Evolutionary conservation across 805 yeast genomes (phyloP), one percentile per base, ranked within the genome.

Genomic region (Pachysolen tannophilus): DNA sequence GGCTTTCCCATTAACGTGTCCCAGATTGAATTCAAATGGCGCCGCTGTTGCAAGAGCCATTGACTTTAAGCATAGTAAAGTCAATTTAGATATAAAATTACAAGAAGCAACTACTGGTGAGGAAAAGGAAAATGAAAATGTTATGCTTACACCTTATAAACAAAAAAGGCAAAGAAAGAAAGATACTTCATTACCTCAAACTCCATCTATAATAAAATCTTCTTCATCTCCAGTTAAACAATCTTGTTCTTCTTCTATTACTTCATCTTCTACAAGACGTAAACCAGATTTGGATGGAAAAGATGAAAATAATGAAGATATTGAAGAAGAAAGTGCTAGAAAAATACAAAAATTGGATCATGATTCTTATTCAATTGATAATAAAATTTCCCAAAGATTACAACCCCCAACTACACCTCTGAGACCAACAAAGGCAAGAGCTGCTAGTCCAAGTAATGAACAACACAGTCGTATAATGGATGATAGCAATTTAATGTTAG

Each of bases 1-100:
- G 14, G 44, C 58, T 29, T 42, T 34, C 8, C 58, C 61, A 3
- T 39, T 52, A 33, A 56, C 61, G 9, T 53, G 53, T 14, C 60
- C 62, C 21, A 49, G 61, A 34, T 30, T 37, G 28, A 26, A 26
- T 5, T 28, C 30, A 13, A 24, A 30, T 20, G n/a, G n/a, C n/a
- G n/a, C n/a, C n/a, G n/a, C n/a, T n/a, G n/a, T n/a, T n/a, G n/a
- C n/a, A n/a, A n/a, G n/a, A n/a, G n/a, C n/a, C n/a, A n/a, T n/a
- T n/a, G n/a, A n/a, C n/a, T n/a, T n/a, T n/a, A n/a, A n/a, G n/a
- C n/a, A n/a, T n/a, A n/a, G n/a, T n/a, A 40, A 37, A 21, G 16
- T 20, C 18, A 28, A 33, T 11, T 31, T 40, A 25, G 42, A 33
- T 23, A 15, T 28, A 11, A 35, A 33, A 23, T 35, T 39, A 32